Evolutionary conservation across 2,329 filamentous ascomycete genomes (phyloP).

Genomic region (Alternaria panax): DNA sequence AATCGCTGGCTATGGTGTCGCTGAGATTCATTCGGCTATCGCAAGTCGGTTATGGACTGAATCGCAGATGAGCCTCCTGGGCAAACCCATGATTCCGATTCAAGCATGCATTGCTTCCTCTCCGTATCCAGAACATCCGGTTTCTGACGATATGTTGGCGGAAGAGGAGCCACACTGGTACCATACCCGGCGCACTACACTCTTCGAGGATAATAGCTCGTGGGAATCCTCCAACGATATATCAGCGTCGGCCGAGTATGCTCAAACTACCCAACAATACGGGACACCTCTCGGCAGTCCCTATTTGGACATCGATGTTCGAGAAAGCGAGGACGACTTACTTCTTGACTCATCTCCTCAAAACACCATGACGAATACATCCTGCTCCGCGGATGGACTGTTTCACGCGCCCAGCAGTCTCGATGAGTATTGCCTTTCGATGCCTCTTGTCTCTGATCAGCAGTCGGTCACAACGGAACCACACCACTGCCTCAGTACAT

Average conservation of each 20-base stretch:
- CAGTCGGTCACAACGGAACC: neutral
- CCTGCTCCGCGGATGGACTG: neutral
- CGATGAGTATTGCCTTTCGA: neutral
- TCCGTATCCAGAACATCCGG: neutral
- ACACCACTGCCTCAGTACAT: neutral
- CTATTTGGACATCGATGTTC: neutral
- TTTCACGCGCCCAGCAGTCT: neutral
- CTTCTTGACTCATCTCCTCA: neutral
- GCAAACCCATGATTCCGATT: neutral
- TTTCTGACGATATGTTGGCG: conserved; percentile 20
- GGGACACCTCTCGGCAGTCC: neutral
- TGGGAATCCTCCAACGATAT: neutral
- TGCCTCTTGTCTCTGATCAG: neutral
- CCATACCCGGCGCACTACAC: neutral
- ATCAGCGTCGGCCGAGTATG: neutral
- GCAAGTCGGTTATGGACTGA: conserved; percentile 16
- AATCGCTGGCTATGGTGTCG: neutral
- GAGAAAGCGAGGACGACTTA: conserved; percentile 7
- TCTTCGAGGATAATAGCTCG: neutral
- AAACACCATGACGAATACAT: neutral
- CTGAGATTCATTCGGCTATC: neutral
- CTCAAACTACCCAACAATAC: neutral
- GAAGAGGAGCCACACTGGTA: neutral
- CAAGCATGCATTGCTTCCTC: conserved; percentile 9
- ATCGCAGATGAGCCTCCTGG: conserved; percentile 7